These are phyloP conservation scores for Cercis canadensis DNA, from an alignment of 306 rosid species.

Conservation along the genomic window DNA sequence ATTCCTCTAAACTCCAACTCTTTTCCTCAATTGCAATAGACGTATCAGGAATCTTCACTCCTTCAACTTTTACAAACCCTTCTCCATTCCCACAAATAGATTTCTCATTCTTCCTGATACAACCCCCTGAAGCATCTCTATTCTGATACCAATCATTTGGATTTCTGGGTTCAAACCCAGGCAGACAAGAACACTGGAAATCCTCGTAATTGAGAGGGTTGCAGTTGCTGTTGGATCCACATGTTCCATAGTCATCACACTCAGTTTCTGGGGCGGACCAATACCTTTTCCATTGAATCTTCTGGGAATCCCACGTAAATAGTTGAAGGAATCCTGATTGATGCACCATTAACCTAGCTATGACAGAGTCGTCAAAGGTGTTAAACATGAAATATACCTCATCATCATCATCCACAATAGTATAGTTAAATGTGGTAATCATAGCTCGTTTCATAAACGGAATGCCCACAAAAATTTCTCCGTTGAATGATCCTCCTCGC, in stretches of 20 bases:
- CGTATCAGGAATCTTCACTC: constrained; percentile 65
- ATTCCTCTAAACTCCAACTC: constrained; percentile 42
- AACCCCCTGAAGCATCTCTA: constrained; percentile 58
- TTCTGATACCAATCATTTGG: constrained; percentile 47
- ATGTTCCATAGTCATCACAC: constrained; percentile 62
- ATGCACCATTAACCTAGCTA: constrained; percentile 31
- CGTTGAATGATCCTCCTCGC: constrained; percentile 15
- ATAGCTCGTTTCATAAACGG: neutral
- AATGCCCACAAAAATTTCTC: neutral
- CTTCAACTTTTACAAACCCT: constrained; percentile 57
- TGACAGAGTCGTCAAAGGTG: neutral
- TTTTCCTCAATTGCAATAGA: constrained; percentile 31
- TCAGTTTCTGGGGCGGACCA: constrained; percentile 49
- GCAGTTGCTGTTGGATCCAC: constrained; percentile 59
- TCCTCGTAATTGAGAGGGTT: constrained; percentile 42
- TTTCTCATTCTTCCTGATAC: constrained; percentile 45
- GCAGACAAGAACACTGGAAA: constrained; percentile 60
- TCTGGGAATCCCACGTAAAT: constrained; percentile 48
- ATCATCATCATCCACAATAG: constrained; percentile 3
- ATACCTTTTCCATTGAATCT: constrained; percentile 43
- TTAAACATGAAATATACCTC: constrained; percentile 22
- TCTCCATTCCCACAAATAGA: constrained; percentile 61
- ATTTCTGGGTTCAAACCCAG: constrained; percentile 63
- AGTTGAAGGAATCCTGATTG: constrained; percentile 28
- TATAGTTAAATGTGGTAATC: constrained; percentile 13